Base-by-base conservation (phyloP, 495 filamentous ascomycete genomes). In the Xylaria grammica region DNA sequence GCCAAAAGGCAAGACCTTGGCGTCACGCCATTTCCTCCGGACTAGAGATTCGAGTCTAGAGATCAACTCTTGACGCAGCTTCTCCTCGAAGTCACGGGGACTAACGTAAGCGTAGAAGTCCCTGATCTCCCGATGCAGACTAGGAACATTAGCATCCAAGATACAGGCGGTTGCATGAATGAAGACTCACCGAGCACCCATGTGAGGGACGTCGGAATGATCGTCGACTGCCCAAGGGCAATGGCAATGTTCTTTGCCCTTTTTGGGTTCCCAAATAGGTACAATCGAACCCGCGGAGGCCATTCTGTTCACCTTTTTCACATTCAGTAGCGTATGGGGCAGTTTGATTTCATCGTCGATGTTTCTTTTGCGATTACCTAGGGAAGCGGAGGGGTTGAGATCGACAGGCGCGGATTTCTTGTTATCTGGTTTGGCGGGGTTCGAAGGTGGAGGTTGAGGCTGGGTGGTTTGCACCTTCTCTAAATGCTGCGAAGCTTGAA, bases 61-160 rank as follows among this genome's bases (percentile, higher is more conserved):
- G 15, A 98, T 77, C n/a, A 99, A 74, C 36, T 91, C 85, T 11
- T 79, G 71, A 10, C 95, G 90, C 30, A 97, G 82, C 1, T 79
- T 78, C 53, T 93, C 82, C 74, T 99, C 95, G 65, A 89, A 94
- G 2, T 81, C 72, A n/a, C 84, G 80, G 0, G 94, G 95, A 60
- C 85, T 86, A 60, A 95, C 87, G 73, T 86, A 96, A 10, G 91
- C 81, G 69, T 91, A 95, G 72, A 97, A 97, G 59, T 94, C 90
- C n/a, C 89, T 77, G 44, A 98, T 90, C 70, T 91, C 95, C 66
- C 91, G 90, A 73, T 97, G 92, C 9, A 99, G 78, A 74, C 90
- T 88, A 57, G 24, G 2, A 36, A 9, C 4, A n/a, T 64, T 15
- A 58, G 52, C 3, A 38, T 40, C 24, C 2, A n/a, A 44, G 26